Evolutionary conservation across 768 basidiomycete species (phyloP).

Genomic region (Suillus placidus): DNA sequence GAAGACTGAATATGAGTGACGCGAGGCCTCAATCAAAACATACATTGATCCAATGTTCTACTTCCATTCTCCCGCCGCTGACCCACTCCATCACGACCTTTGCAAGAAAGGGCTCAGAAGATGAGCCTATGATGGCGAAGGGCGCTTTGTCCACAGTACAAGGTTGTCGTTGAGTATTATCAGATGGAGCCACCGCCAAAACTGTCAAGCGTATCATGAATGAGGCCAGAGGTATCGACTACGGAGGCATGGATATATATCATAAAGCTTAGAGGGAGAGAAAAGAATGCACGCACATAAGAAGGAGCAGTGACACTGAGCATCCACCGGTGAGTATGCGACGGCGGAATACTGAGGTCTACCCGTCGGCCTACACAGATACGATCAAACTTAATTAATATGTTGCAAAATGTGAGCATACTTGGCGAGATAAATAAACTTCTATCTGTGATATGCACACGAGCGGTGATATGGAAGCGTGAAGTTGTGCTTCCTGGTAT

Average conservation of each 20-base stretch:
- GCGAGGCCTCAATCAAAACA: slow-evolving; percentile 15
- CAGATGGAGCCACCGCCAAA: slow-evolving; percentile 33
- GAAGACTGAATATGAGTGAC: slow-evolving; percentile 8
- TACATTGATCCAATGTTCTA: slow-evolving; percentile 59
- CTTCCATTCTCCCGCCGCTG: slow-evolving; percentile 44
- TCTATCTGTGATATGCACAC: slow-evolving; percentile 45
- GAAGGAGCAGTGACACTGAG: slow-evolving; percentile 47
- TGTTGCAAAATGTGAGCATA: slow-evolving; percentile 20
- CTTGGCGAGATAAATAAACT: slow-evolving; percentile 48
- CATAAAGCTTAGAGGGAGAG: slow-evolving; percentile 1
- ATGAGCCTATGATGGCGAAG: slow-evolving; percentile 43
- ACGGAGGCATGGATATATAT: not conserved
- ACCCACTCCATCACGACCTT: slow-evolving; percentile 43
- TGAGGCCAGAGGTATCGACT: slow-evolving; percentile 34
- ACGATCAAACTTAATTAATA: not conserved
- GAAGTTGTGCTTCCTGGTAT: slow-evolving; percentile 25
- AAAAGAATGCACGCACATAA: slow-evolving; percentile 40
- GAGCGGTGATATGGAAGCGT: slow-evolving; percentile 50
- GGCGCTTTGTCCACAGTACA: slow-evolving; percentile 40
- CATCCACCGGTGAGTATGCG: slow-evolving; percentile 51
- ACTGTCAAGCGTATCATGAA: slow-evolving; percentile 42
- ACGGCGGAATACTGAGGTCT: slow-evolving; percentile 18
- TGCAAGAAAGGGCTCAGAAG: slow-evolving; percentile 50
- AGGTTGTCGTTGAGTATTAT: slow-evolving; percentile 24
- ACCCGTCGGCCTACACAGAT: slow-evolving; percentile 36